Base-by-base conservation (phyloP, 2,329 filamentous ascomycete genomes). In the Phaeosphaeria sp. region DNA sequence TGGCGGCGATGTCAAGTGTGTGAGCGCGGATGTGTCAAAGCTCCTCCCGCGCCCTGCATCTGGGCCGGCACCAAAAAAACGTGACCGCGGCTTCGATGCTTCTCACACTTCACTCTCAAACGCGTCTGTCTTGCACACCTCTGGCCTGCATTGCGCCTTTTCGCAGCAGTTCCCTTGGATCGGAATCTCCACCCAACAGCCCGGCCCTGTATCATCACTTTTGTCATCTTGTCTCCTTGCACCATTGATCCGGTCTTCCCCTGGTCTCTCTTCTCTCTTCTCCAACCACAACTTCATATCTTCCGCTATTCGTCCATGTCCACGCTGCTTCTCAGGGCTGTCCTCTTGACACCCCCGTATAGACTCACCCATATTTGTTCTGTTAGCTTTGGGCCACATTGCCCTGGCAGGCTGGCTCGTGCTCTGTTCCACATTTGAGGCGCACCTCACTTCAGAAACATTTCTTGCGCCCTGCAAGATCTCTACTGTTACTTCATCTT, bases 351-450 rank as follows among this genome's bases (percentile, higher is more conserved):
- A 33, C 49, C 47, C 36, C 33, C 24, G 44, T 11, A 30, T 51
- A 50, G 45, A 36, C 20, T 33, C 27, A 20, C 40, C 51, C 33
- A 39, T 21, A 49, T 30, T 40, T 53, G 22, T 47, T 24, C 7
- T 55, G 46, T 45, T 36, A 24, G 46, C 54, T 55, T 65, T 63
- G 59, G 53, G 56, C 30, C 30, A 36, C 30, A 36, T 36, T 13
- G 15, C 15, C 30, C 15, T 36, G 30, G 3, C 30, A 13, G 11
- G 8, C 30, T 66, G 69, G 70, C 69, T 68, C 70, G 71, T 74
- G 71, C 69, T 55, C 53, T 57, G 52, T 56, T 57, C 60, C 66
- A 66, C 66, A 65, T 67, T 68, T 63, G 64, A 67, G 64, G 44
- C 57, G 55, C 64, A 63, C 57, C 58, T 49, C 51, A 51, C 59